Percentiles rank a stretch among this genome's conserved stretches.
Evolutionary conservation across 352 stramenopile species (phyloP).

Genomic region (Peronosclerospora sorghi): DNA sequence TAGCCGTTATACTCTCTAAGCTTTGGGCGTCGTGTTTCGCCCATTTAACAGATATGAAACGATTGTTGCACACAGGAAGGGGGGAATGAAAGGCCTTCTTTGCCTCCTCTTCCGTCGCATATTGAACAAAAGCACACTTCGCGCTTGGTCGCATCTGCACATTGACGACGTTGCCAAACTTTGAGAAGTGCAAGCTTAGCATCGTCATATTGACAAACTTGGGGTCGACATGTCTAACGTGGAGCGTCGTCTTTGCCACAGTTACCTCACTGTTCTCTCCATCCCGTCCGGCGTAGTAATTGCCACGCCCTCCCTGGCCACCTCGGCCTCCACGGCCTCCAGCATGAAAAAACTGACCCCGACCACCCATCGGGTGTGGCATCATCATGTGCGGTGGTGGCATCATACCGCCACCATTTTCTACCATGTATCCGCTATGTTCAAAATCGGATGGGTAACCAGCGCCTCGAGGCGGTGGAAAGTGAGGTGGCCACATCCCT

Average conservation of each 20-base stretch:
- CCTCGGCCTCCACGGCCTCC: constrained; percentile 31
- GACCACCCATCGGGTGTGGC: constrained; percentile 42
- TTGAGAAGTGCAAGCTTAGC: constrained; percentile 78
- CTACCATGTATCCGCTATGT: constrained; percentile 50
- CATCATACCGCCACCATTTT: constrained; percentile 52
- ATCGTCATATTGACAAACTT: constrained; percentile 87
- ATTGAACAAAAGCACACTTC: constrained; percentile 80
- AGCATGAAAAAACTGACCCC: constrained; percentile 30
- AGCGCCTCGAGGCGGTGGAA: constrained; percentile 24
- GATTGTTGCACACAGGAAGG: constrained; percentile 83
- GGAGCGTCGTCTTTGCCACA: constrained; percentile 57
- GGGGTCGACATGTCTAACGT: constrained; percentile 76
- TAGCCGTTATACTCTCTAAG: constrained; percentile 36
- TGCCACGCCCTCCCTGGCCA: constrained; percentile 29
- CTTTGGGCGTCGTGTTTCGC: constrained; percentile 72
- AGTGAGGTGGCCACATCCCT: constrained; percentile 58
- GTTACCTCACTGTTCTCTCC: constrained; percentile 17
- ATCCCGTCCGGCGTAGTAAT: constrained; percentile 26
- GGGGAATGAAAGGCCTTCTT: constrained; percentile 82
- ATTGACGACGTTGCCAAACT: constrained; percentile 85
- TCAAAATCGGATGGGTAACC: constrained; percentile 54
- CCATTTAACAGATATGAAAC: constrained; percentile 84
- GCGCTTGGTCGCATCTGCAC: constrained; percentile 78
- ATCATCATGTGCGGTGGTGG: constrained; percentile 61
- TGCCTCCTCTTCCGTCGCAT: constrained; percentile 68